Evolutionary conservation across 768 basidiomycete genomes (phyloP), one percentile per base, ranked within the genome.

Genomic region (Lentinula lateritia): DNA sequence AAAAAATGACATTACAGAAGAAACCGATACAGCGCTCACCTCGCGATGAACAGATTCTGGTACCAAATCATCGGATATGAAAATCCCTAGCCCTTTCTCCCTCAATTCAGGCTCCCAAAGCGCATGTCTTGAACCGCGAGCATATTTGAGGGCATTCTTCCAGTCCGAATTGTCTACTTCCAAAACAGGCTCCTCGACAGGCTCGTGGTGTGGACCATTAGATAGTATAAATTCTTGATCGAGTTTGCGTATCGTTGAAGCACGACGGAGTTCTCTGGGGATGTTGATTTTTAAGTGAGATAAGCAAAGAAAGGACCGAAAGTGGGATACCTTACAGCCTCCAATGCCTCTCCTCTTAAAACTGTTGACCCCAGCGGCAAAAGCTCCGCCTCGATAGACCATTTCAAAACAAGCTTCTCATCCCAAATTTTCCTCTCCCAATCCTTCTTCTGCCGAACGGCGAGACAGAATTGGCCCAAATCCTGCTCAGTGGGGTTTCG

Each of bases 31-130:
- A 20, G 16, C 7, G 58, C 46, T 13, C 3, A 16, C 65, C 43
- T 66, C 65, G 13, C 45, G 48, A 43, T 66, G 65, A 38, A 66
- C 32, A n/a, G 65, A 64, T 6, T 6, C 7, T 6, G 65, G 65
- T 42, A 66, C 60, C 9, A 64, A 32, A 10, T 56, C 60, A 46
- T 66, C 65, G 1, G 63, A 61, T 5, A 64, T 28, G 13, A 56
- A 41, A 16, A 56, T 41, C 4, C 55, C 55, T 13, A 56, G 6
- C 1, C 55, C 55, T 10, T 13, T 56, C 15, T 56, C 55, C 20
- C 32, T 56, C 41, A 56, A 16, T 20, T 56, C 42, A 23, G 55
- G 55, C 13, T 56, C 55, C 1, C 23, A 5, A 28, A 56, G n/a
- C 10, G 38, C 55, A 28, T 56, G 43, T 43, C 34, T 56, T 23